Evolutionary conservation across 2,329 filamentous ascomycete species (phyloP), one percentile per base, ranked within the genome.

Genomic region (Teratosphaeria viscida): DNA sequence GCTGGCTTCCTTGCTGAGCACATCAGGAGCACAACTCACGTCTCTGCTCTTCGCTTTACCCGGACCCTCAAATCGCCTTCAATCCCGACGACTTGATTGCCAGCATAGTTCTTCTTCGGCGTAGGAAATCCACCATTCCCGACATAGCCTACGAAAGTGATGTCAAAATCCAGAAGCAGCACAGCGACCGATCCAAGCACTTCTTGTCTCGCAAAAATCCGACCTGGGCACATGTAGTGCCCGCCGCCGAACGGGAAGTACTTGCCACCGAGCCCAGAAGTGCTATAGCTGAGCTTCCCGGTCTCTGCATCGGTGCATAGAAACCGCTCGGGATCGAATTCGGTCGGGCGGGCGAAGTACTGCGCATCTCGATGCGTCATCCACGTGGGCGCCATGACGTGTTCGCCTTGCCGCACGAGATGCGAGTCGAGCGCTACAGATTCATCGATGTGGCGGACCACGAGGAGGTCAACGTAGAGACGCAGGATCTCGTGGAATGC

Each of bases 401-500:
- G 61, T 2, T 63, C 60, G 23, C 62, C 49, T 37, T 61, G 56
- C 55, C 54, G 49, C 14, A 64, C 59, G 12, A 43, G 52, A 37
- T 64, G 60, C 4, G 37, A 5, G 12, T 59, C 62, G 23, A 61
- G 39, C 5, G 60, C 35, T 3, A 52, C 52, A 23, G 57, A 56
- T 7, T 47, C 39, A 29, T 64, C 60, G 55, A 59, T 57, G 23
- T 64, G 64, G 5, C 69, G 63, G 7, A 65, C 67, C 7, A 71
- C 60, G 19, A 68, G 60, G 26, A 68, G 57, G 49, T 66, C 65
- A 32, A 66, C 62, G 58, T 70, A 69, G 14, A 71, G 52, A 2
- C 68, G 65, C 12, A 72, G 62, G 2, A 63, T 59, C 57, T 71
- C 68, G 37, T 68, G 61, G 57, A 67, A 71, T n/a, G 71, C 58